Conservation (phyloP, 495 filamentous ascomycete genomes). For the Apiosordaria backusii region DNA sequence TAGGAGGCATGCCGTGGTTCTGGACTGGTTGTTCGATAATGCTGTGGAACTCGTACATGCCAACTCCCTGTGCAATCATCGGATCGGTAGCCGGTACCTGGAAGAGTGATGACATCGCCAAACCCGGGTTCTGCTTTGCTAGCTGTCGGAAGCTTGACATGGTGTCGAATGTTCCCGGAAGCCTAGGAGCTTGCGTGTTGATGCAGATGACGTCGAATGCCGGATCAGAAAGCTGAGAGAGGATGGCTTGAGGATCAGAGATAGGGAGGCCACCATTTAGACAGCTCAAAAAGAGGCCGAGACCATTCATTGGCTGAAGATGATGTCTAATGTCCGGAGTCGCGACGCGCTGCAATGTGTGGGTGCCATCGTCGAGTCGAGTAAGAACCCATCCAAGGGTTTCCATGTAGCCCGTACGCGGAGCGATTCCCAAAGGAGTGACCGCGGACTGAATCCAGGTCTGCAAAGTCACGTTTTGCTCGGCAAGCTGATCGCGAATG, state of each 20-base stretch:
- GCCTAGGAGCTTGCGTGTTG: conserved; percentile 14
- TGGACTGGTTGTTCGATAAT: background rate
- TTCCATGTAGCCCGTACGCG: conserved; percentile 24
- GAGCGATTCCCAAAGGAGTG: conserved; percentile 21
- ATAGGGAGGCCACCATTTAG: conserved; percentile 25
- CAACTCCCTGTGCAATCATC: conserved; percentile 13
- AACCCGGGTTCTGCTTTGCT: conserved; percentile 10
- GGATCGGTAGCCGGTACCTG: conserved; percentile 9
- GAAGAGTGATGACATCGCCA: conserved; percentile 18
- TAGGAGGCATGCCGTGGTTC: background rate
- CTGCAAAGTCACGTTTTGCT: conserved; percentile 22
- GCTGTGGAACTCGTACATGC: background rate
- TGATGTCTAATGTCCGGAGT: conserved; percentile 8
- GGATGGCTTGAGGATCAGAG: conserved; percentile 19
- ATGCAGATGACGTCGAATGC: conserved; percentile 27
- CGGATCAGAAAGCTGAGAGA: conserved; percentile 22
- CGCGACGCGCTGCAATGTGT: conserved; percentile 19
- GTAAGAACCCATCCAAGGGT: conserved; percentile 24
- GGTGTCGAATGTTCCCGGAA: conserved; percentile 6
- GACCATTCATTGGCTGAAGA: conserved; percentile 26
- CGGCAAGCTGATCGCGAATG: conserved; percentile 22
- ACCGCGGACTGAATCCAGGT: conserved; percentile 26
- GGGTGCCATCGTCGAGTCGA: conserved; percentile 18
- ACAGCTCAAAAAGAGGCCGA: conserved; percentile 26
- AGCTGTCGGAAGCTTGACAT: conserved; percentile 12